Base-by-base conservation (phyloP, 1,284 basidiomycete species). In the Leccinum pachyderme region DNA sequence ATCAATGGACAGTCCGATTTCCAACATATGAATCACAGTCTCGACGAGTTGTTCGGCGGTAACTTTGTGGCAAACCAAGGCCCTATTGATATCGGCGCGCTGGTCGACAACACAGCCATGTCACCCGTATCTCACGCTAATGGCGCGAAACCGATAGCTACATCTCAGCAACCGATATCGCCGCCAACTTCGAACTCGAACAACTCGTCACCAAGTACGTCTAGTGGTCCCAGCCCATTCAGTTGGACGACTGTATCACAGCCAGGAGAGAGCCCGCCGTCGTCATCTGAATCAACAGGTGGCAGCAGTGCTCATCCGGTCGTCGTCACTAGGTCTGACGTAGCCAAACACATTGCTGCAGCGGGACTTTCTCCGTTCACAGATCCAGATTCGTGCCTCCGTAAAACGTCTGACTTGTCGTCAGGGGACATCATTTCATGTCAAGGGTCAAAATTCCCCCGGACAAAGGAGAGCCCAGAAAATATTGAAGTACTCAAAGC, bases 401-500 rank as follows among this genome's bases (percentile, higher is more conserved):
- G 49, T 11, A 68, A 64, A 56, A 62, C 59, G 43, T 61, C 64
- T 32, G 67, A 72, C n/a, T 5, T 55, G 7, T 53, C 55, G 2
- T 48, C 66, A 56, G 76, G 79, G 7, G 71, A 78, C 32, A 77
- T 84, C 63, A 75, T 89, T 22, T 76, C 77, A 46, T 89, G 87
- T 69, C 75, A 81, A 57, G 84, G 83, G 12, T 68, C 83, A 13
- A 78, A 72, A 24, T 83, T 90, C 66, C 87, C 87, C 7, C 80
- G 75, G 72, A 89, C 86, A 18, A 72, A 80, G 61, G 78, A 83
- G 73, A 89, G 78, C 62, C 85, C 87, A 51, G 73, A 82, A 54
- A 89, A 91, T 59, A 73, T 91, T 18, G 88, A 90, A 69, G 84
- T 90, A 22, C 75, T 89, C 47, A 81, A 80, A 56, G 89, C 88